Evolutionary conservation across 139 green algal genomes (phyloP).

Genomic region (Chlamydomonas sphaeroides): DNA sequence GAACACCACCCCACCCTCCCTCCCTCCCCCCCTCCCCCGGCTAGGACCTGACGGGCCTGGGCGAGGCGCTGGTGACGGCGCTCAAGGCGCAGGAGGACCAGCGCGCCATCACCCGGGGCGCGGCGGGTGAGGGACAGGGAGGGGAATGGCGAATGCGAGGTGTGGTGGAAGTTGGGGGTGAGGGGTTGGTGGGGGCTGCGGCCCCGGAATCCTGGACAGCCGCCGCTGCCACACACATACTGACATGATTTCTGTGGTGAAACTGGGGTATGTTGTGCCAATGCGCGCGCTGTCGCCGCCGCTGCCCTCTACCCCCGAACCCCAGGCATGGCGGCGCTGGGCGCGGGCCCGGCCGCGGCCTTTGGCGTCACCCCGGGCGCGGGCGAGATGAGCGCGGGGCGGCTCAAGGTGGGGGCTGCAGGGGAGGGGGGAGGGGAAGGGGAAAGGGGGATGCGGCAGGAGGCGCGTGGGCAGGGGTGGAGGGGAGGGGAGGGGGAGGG

Average conservation of each 20-base stretch:
- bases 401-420: conserved; percentile 73
- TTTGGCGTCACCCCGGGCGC: conserved; percentile 49
- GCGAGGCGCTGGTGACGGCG: conserved; percentile 76
- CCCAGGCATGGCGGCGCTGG: conserved; percentile 25
- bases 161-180: too few relatives aligned
- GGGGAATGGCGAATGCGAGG: too few relatives aligned
- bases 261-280: too few relatives aligned
- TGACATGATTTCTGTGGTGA: too few relatives aligned
- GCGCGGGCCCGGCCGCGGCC: conserved; percentile 29
- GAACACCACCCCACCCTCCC: too few relatives aligned
- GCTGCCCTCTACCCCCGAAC: too few relatives aligned
- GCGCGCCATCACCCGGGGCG: conserved; percentile 48
- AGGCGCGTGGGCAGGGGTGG: not conserved
- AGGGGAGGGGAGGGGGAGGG: too few relatives aligned
- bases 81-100: conserved; percentile 79
- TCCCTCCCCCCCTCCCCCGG: not conserved
- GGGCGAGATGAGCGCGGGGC: conserved; percentile 63
- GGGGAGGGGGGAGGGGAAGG: too few relatives aligned
- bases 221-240: too few relatives aligned
- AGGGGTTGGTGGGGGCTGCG: too few relatives aligned
- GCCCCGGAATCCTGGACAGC: too few relatives aligned
- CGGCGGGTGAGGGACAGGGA: not conserved
- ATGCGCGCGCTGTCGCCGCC: too few relatives aligned
- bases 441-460: not conserved
- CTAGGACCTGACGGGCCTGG: conserved; percentile 46